Base-by-base conservation (phyloP, 2,329 filamentous ascomycete species). In the Xylariomycetidae sp. region DNA sequence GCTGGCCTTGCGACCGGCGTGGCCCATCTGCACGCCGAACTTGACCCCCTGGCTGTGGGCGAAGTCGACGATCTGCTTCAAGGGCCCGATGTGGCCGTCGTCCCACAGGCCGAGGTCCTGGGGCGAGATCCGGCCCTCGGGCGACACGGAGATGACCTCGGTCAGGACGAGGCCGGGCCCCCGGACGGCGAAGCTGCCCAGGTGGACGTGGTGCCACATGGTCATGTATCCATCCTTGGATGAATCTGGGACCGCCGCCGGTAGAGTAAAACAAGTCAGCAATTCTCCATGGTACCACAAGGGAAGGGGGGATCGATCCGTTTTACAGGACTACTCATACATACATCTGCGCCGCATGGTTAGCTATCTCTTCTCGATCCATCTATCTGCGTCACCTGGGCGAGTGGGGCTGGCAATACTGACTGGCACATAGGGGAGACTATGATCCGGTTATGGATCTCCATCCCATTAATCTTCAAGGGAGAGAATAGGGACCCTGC, bases 391-490 rank as follows among this genome's bases (percentile, higher is more conserved):
- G n/a, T n/a, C n/a, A n/a, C n/a, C n/a, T 15, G 5, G 33, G 6
- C 15, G 25, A 6, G 12, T 26, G 12, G 12, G 25, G 14, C 19
- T 30, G 19, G n/a, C n/a, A n/a, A n/a, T n/a, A n/a, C 16, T n/a
- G n/a, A 48, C 51, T 62, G 67, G 58, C 67, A 69, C 64, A 71
- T 66, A 9, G 67, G 67, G 4, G 63, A 61, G 25, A 70, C 59
- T 40, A 64, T 58, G 36, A 69, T 61, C 26, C 68, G 62, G 40
- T 71, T 71, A 23, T 62, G 66, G 29, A 70, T 56, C 5, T 56
- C 62, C 19, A 67, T 47, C 30, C 58, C 57, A 23, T 67, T 58
- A 31, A 71, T 61, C 29, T 54, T 64, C 25, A 72, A 46, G 4
- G 68, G 66, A 0, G 56, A 58, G 49, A 71, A 70, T 16, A 71